Percentiles rank a stretch among this genome's conserved stretches.
These are phyloP conservation scores for Candida succiphila DNA, from an alignment of 805 yeast genomes.

Conservation along the genomic window DNA sequence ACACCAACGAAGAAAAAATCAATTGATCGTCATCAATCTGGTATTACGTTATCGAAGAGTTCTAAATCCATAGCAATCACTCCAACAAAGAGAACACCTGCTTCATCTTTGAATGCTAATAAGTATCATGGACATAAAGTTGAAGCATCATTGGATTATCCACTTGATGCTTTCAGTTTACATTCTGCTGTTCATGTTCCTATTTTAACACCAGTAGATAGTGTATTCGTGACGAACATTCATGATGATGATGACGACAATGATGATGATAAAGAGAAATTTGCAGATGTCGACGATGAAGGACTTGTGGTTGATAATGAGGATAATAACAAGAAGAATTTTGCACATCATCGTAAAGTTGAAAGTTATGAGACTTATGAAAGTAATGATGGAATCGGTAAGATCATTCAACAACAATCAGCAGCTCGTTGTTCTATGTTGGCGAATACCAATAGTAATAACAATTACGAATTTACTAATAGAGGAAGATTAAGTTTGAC, in stretches of 20 bases:
- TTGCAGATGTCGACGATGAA: constrained; percentile 20
- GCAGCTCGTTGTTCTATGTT: constrained; percentile 17
- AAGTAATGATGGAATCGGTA: constrained; percentile 12
- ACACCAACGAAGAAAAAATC: not conserved
- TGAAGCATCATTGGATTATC: constrained; percentile 16
- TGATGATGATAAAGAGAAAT: constrained; percentile 4
- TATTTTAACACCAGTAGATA: constrained; percentile 12
- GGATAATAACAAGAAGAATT: constrained; percentile 7
- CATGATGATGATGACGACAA: not conserved
- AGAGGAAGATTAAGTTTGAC: constrained; percentile 14
- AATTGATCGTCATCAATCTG: not conserved
- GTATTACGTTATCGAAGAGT: not conserved
- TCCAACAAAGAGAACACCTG: constrained; percentile 3
- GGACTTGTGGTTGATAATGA: constrained; percentile 1
- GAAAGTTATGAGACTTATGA: constrained; percentile 15
- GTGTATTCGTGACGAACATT: not conserved
- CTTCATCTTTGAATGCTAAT: too few species aligned
- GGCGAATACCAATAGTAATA: constrained; percentile 17
- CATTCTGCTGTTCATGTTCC: constrained; percentile 23
- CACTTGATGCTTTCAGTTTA: constrained; percentile 17
- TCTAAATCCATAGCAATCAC: too few species aligned
- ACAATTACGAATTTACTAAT: constrained; percentile 11
- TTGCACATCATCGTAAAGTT: constrained; percentile 17
- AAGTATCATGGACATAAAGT: too few species aligned
- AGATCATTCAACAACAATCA: constrained; percentile 10